phyloP scores from a whole-genome alignment of 345 rosid genomes.

The Aethionema arabicum region DNA sequence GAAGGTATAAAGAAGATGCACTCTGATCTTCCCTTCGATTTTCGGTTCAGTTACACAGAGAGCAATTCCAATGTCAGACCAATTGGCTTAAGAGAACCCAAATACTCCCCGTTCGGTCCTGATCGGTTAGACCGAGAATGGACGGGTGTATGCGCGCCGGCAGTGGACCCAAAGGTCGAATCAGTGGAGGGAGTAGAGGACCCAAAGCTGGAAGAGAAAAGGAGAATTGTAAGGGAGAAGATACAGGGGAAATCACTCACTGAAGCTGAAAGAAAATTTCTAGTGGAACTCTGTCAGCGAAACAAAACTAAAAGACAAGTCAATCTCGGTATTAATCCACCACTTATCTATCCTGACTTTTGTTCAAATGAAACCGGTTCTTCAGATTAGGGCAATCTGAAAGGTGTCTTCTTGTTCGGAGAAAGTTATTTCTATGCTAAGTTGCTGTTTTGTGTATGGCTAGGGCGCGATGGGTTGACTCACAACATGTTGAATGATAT shows the following conservation, averaged over 20 bases:
- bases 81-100: conserved; percentile 89
- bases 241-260: conserved; percentile 67
- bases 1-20: conserved; percentile 51
- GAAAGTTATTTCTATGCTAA: neutral
- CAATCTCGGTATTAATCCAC: conserved; percentile 49
- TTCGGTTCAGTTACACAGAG: conserved; percentile 87
- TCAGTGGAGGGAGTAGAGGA: conserved; percentile 66
- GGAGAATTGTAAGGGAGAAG: conserved; percentile 52
- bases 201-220: conserved; percentile 73
- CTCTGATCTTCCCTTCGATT: conserved; percentile 79
- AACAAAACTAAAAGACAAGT: conserved; percentile 67
- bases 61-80: conserved; percentile 66
- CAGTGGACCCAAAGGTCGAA: conserved; percentile 56
- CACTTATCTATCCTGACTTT: neutral
- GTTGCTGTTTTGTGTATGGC: conserved; percentile 9
- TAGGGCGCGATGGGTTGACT: conserved; percentile 96
- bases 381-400: neutral
- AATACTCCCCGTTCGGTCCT: conserved; percentile 93
- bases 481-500: conserved; percentile 94
- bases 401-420: neutral
- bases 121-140: conserved; percentile 68
- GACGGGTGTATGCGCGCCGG: conserved; percentile 94
- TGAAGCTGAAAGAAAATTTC: conserved; percentile 72
- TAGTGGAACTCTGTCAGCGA: conserved; percentile 69
- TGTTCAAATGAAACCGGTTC: neutral